Evolutionary conservation across 345 rosid genomes (phyloP).

Genomic region (Linum trigynum): DNA sequence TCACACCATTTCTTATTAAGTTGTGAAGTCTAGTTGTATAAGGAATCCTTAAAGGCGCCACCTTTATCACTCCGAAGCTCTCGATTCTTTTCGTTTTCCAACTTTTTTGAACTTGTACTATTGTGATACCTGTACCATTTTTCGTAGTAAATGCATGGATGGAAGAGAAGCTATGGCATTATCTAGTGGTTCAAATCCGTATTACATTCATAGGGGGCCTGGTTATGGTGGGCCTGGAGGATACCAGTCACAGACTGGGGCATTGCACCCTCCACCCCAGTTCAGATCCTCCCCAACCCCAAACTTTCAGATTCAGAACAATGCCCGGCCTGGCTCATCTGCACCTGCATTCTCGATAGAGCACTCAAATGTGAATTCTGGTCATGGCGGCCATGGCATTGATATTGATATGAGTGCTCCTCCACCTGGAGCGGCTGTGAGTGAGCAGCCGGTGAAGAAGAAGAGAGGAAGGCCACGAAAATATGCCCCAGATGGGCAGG

Average conservation of each 20-base stretch:
- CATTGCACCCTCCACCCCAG: slow-evolving; percentile 45
- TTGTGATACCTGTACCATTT: slow-evolving; percentile 12
- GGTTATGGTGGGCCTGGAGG: slow-evolving; percentile 36
- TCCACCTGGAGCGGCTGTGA: slow-evolving; percentile 27
- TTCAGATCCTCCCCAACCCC: slow-evolving; percentile 49
- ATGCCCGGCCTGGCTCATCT: slow-evolving; percentile 22
- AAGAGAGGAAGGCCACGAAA: slow-evolving; percentile 97
- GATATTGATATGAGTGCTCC: slow-evolving; percentile 41
- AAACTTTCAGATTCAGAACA: slow-evolving; percentile 38
- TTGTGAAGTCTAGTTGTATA: no score
- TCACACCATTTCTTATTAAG: no score
- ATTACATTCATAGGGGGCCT: slow-evolving; percentile 72
- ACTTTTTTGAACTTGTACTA: background rate
- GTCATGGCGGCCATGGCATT: slow-evolving; percentile 22
- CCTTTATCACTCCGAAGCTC: background rate
- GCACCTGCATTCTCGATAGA: slow-evolving; percentile 47
- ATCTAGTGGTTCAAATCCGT: slow-evolving; percentile 69
- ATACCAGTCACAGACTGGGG: slow-evolving; percentile 42
- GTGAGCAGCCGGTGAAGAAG: slow-evolving; percentile 61
- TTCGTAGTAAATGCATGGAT: slow-evolving; percentile 81
- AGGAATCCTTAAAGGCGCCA: no score
- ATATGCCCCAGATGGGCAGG: slow-evolving; percentile 79
- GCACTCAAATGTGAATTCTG: slow-evolving; percentile 41
- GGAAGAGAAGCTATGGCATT: slow-evolving; percentile 89
- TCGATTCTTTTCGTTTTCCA: background rate